A percentile compares a stretch with the other conserved stretches of the same genome.
These are phyloP conservation scores for Chaetomiaceae sp. DNA, from an alignment of 2,329 filamentous ascomycete species.

Conservation along the genomic window DNA sequence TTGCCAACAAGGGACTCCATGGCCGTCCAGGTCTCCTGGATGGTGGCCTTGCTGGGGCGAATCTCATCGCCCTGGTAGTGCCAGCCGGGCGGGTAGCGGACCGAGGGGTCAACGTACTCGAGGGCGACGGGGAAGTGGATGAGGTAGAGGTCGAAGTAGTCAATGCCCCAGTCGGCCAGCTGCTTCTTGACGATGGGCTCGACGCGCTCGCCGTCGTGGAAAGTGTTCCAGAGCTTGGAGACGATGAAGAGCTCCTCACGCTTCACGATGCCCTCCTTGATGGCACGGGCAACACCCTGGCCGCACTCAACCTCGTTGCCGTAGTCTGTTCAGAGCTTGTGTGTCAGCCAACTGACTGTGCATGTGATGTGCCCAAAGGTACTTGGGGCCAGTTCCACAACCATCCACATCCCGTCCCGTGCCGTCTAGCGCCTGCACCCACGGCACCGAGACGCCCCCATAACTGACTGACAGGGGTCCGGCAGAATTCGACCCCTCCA, in stretches of 20 bases:
- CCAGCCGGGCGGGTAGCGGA: conserved; percentile 79
- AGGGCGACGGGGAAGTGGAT: conserved; percentile 87
- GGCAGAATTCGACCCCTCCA: conserved; percentile 16
- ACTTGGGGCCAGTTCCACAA: conserved; percentile 1
- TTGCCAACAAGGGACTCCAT: conserved; percentile 71
- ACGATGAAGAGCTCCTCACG: conserved; percentile 87
- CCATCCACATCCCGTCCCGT: conserved; percentile 6
- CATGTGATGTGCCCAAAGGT: not conserved
- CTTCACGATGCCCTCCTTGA: conserved; percentile 75
- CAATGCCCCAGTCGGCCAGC: conserved; percentile 75
- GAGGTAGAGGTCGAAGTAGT: conserved; percentile 87
- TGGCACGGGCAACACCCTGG: conserved; percentile 71
- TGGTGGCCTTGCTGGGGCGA: conserved; percentile 61
- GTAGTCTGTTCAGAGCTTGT: conserved; percentile 60
- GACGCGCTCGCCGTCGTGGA: conserved; percentile 76
- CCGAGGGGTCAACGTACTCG: conserved; percentile 75
- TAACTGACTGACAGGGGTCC: conserved; percentile 16
- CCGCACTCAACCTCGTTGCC: conserved; percentile 77
- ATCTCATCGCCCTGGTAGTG: conserved; percentile 61
- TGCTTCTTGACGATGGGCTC: conserved; percentile 72
- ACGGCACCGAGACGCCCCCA: conserved; percentile 14
- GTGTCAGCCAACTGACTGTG: conserved; percentile 8
- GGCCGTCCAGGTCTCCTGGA: conserved; percentile 77
- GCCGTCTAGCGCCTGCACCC: not conserved
- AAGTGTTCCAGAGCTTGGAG: conserved; percentile 90